Base-by-base conservation (phyloP, 805 yeast species). In the Yarrowia yakushimensis region DNA sequence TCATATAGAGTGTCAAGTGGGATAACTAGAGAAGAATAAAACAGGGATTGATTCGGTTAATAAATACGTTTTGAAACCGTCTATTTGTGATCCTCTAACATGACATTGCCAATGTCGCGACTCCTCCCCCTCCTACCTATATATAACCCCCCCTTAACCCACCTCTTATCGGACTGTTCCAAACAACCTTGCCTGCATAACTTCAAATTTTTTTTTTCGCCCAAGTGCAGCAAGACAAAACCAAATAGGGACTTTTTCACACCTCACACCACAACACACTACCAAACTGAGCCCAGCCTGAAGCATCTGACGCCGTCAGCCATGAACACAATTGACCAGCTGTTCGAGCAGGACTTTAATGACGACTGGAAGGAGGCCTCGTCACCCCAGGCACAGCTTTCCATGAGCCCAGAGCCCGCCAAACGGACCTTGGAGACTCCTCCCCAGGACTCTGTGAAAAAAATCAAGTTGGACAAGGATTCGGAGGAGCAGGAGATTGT, bases 281-380 rank as follows among this genome's bases (percentile, higher is more conserved):
- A n/a, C 48, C 22, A 11, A 4, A 28, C 52, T 4, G 52, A 48
- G 39, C 39, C 15, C 30, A 31, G 28, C 39, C 20, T 9, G 28
- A 36, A n/a, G n/a, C 20, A 10, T 2, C 55, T 48, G 55, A 48
- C 52, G 36, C 52, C 36, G 55, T 31, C 43, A 36, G 42, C 42
- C 33, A 55, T 55, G 61, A 55, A 41, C 61, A 39, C 61, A 39
- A 55, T 55, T 55, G 61, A 55, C 61, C 48, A 55, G 61, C 48
- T 55, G 46, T 55, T 55, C 48, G 48, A 41, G 46, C 48, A 55
- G 48, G 48, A 55, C 37, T 52, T 52, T n/a, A 34, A 52, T 43
- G 59, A 50, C 57, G 57, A 50, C 57, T 33, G 57, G 42, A 50
- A 34, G 57, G 33, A 30, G 25, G 54, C 30, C 5, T 23, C 50